Evolutionary conservation across 2,329 filamentous ascomycete genomes (phyloP), one percentile per base, ranked within the genome.

Genomic region (Capronia coronata): DNA sequence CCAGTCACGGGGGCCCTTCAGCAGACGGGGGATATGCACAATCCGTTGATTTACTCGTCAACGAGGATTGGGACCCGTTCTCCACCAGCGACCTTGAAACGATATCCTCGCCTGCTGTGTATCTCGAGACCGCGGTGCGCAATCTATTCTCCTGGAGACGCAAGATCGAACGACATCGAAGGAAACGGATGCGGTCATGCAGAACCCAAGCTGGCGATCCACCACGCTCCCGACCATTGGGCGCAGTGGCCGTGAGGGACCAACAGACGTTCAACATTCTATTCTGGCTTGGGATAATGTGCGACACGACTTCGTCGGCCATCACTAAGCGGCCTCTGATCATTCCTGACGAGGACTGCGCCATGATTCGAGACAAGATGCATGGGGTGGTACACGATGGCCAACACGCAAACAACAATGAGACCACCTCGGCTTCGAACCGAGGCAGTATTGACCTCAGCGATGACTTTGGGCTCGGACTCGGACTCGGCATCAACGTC

Each of bases 271-370:
- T 80, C 23, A 70, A 75, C 11, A 63, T 81, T 7, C 59, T 81
- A 1, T 80, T 76, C 58, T 82, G 78, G 78, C 65, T 82, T 11
- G 75, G 74, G 0, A 66, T 79, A 40, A 80, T 80, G 77, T 76
- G 79, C 40, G 77, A 80, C 57, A 80, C 77, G 0, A 63, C 79
- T 6, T 77, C 75, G 0, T 71, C 78, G 0, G 75, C 76, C 1
- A 77, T 80, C 68, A 70, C 73, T 44, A 67, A 70, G 39, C 68
- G 71, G 1, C 69, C 71, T 1, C 57, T 72, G 0, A 68, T 74
- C 1, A 66, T 75, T 5, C 68, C 68, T 1, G 70, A 74, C 49
- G 71, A 73, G 54, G 72, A 75, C 48, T 73, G 70, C 44, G 66
- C 72, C 39, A 63, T 71, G 34, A 63, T 61, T 38, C 37, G 34